Evolutionary conservation across 148 eudicot species (phyloP), one percentile per base, ranked within the genome.

Genomic region (Vaccinium macrocarpon): DNA sequence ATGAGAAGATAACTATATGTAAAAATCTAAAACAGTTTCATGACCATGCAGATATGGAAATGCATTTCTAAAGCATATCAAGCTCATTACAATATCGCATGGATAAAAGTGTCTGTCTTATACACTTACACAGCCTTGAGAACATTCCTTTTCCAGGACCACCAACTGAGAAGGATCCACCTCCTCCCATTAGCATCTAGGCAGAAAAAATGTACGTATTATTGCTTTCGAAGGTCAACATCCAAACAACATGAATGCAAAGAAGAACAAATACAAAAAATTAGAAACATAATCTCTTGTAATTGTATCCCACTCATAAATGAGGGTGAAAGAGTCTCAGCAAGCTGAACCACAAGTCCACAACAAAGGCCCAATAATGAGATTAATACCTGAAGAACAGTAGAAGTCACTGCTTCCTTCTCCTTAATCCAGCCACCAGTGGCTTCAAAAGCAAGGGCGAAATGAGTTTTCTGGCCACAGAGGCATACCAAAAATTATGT

Each of bases 61-160:
- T 25, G 32, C 55, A 81, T 66, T 59, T 80, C 57, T 7, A 50
- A 48, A 48, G 51, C 12, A 81, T 62, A 56, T 81, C 59, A 81
- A 48, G 56, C 73, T 81, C 50, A 23, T 8, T 25, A 46, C 46
- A 23, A 48, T 18, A 61, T 51, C n/a, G 0, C 25, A 6, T n/a
- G 38, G 42, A 49, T 48, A 64, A 19, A 49, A 81, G 42, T 8
- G 2, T 68, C 48, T 50, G 35, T 23, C 25, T 48, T 81, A 51
- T 81, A 81, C 19, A 91, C 97, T 89, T 90, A 97, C 99, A 95
- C 88, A 97, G 90, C 81, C 98, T 88, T 66, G 99, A 95, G 85
- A 93, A 95, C 99, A 97, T 93, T 87, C 99, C 99, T 84, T 97
- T 97, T 85, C 99, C 99, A 70, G 99, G 99, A 88, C 99, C 99